Percentiles rank a stretch among this genome's conserved stretches.
Conservation (phyloP, 1,284 basidiomycete genomes). For the Heliocybe sulcata region DNA sequence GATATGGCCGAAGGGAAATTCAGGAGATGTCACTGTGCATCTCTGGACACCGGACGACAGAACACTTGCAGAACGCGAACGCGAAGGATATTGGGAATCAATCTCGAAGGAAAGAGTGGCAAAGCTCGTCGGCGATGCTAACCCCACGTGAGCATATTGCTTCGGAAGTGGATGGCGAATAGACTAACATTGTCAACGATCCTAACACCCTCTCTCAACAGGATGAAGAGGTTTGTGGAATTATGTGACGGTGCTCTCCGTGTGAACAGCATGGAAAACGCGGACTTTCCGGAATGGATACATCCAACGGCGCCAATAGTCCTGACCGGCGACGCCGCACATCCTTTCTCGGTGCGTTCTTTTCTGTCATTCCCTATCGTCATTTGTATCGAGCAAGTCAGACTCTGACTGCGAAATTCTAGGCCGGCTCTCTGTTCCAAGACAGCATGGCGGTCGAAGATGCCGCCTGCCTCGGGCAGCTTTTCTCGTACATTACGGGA, state of each 20-base stretch:
- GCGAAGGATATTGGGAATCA: neutral
- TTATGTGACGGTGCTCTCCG: slow-evolving; percentile 17
- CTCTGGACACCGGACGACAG: neutral
- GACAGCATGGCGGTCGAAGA: slow-evolving; percentile 19
- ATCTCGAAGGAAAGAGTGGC: neutral
- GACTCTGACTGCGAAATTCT: neutral
- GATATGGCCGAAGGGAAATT: neutral
- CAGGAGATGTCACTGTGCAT: neutral
- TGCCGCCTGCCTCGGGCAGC: slow-evolving; percentile 18
- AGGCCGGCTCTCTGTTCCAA: neutral
- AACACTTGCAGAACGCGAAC: neutral
- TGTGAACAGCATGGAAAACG: slow-evolving; percentile 18
- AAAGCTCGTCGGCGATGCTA: neutral
- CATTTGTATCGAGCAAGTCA: neutral
- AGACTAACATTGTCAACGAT: neutral
- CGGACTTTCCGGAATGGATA: slow-evolving; percentile 25
- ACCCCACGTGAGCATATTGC: neutral
- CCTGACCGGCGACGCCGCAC: slow-evolving; percentile 31
- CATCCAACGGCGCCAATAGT: slow-evolving; percentile 24
- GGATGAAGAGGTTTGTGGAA: neutral
- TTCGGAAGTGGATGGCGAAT: neutral
- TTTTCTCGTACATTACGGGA: slow-evolving; percentile 17
- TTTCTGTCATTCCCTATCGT: neutral
- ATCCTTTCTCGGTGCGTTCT: slow-evolving; percentile 25
- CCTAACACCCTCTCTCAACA: neutral